Base-by-base conservation (phyloP, 2,329 filamentous ascomycete genomes). In the Colletotrichum sp. region DNA sequence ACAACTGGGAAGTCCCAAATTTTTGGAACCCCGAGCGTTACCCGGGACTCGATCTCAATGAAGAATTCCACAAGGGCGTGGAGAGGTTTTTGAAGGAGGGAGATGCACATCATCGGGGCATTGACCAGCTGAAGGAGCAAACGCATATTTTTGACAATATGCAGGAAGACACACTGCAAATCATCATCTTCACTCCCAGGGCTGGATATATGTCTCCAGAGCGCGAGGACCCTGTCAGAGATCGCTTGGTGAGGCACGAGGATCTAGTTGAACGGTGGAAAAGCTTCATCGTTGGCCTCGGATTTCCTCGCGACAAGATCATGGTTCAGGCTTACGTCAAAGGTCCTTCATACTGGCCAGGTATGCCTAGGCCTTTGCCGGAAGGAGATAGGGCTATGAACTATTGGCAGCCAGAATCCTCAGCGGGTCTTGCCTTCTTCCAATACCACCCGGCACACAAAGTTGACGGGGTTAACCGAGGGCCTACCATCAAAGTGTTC, bases 1-100 rank as follows among this genome's bases (percentile, higher is more conserved):
- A 76, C 34, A 65, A 68, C 69, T 76, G 69, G 73, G 69, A 76
- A 49, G 26, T 62, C 4, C 68, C 68, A 12, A 69, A 69, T 8
- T 69, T 69, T 8, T 6, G 2, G 18, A 28, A 15, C 18, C 24
- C 24, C 30, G 2, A 26, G 0, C 8, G 2, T 12, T 57, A n/a
- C 1, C 28, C 65, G 0, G 57, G 21, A 7, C 9, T 62, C 7
- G 8, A 62, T 4, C 68, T 15, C 13, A 28, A 32, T 6, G 55
- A 32, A 18, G 68, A 70, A n/a, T 62, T 49, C 36, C n/a, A 12
- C 18, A 21, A 18, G 0, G 55, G 52, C 1, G 26, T 70, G 24
- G 36, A 34, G 16, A 34, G 2, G 9, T 70, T 70, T 34, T 39
- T 70, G 34, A 49, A 66, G 4, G n/a, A 52, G 12, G 36, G 36